Evolutionary conservation across 1,284 basidiomycete species (phyloP).

Genomic region (Boletellus sp.): DNA sequence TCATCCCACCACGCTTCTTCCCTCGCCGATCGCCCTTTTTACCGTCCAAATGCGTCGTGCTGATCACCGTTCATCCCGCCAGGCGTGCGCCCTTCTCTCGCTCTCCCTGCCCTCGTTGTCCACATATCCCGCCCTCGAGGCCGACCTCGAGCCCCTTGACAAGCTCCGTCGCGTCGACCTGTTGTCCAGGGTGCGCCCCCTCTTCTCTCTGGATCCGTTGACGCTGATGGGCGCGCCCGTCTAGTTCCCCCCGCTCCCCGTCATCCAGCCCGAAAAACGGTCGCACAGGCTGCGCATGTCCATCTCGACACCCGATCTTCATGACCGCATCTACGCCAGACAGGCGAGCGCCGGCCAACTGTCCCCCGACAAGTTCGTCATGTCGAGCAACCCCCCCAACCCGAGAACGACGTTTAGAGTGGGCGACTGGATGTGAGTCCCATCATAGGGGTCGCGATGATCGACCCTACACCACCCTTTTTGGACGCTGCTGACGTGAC

Average conservation of each 20-base stretch:
- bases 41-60: constrained; percentile 15
- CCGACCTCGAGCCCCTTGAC: constrained; percentile 55
- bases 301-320: constrained; percentile 37
- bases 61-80: constrained; percentile 14
- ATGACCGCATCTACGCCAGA: constrained; percentile 16
- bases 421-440: constrained; percentile 77
- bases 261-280: constrained; percentile 23
- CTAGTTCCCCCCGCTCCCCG: constrained; percentile 21
- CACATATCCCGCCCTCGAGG: constrained; percentile 53
- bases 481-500: constrained; percentile 13
- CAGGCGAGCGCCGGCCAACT: constrained; percentile 4
- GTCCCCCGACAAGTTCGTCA: constrained; percentile 41
- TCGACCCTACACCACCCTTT: constrained; percentile 10
- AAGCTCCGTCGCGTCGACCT: constrained; percentile 50
- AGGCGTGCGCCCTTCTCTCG: constrained; percentile 55
- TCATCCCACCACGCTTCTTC: not conserved
- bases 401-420: constrained; percentile 66
- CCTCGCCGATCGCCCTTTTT: constrained; percentile 17
- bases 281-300: constrained; percentile 35
- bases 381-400: constrained; percentile 74
- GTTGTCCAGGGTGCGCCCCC: constrained; percentile 31
- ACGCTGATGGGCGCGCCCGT: not conserved
- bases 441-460: constrained; percentile 15
- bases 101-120: constrained; percentile 46
- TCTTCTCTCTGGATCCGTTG: not conserved